These are phyloP conservation scores for Podospora anserina DNA, from an alignment of 495 filamentous ascomycete species.

Conservation along the genomic window DNA sequence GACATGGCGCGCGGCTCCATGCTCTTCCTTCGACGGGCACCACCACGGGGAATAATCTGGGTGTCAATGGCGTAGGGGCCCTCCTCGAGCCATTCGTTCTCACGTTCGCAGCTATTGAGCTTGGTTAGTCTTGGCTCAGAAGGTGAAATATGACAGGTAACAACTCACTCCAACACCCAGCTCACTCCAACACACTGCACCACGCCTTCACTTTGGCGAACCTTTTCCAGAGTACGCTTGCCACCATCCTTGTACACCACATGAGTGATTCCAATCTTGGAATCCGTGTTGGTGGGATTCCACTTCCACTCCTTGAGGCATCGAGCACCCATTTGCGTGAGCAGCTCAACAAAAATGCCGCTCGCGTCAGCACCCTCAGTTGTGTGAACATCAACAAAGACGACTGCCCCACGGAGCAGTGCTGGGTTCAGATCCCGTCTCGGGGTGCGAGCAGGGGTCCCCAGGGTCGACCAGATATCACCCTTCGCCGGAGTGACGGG, in stretches of 20 bases:
- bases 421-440: conserved; percentile 49
- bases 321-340: conserved; percentile 80
- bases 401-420: conserved; percentile 67
- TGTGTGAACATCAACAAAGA: conserved; percentile 93
- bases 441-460: conserved; percentile 55
- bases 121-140: conserved; percentile 18
- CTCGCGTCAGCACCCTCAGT: conserved; percentile 84
- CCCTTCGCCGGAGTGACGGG: conserved; percentile 37
- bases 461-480: conserved; percentile 49
- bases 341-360: conserved; percentile 74
- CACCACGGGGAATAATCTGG: conserved; percentile 68
- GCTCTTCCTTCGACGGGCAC: conserved; percentile 75
- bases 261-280: conserved; percentile 83
- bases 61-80: conserved; percentile 68
- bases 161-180: conserved; percentile 83
- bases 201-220: conserved; percentile 66
- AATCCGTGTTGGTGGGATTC: conserved; percentile 56
- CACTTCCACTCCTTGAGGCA: conserved; percentile 83
- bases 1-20: conserved; percentile 83
- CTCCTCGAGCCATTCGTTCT: conserved; percentile 73
- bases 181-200: conserved; percentile 82
- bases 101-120: conserved; percentile 65
- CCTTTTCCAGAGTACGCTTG: conserved; percentile 82
- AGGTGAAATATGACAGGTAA: conserved; percentile 20
- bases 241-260: conserved; percentile 94